Conservation (phyloP, 352 stramenopile genomes). For the Pythium aristosporum region DNA sequence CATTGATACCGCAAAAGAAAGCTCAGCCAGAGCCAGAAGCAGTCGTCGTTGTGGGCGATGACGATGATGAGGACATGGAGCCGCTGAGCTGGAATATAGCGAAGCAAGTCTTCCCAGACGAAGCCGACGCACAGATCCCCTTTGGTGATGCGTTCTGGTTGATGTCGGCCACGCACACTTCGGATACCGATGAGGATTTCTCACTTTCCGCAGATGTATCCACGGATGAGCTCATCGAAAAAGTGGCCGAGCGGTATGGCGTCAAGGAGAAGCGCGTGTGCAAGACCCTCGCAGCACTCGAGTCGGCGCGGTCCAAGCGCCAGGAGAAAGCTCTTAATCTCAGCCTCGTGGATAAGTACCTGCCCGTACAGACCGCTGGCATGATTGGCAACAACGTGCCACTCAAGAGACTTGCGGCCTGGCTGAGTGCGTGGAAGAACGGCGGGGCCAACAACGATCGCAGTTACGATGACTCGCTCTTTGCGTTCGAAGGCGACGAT, state of each 20-base stretch:
- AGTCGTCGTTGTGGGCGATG: slow-evolving; percentile 36
- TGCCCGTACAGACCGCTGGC: slow-evolving; percentile 49
- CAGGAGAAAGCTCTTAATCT: slow-evolving; percentile 52
- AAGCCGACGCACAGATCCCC: slow-evolving; percentile 42
- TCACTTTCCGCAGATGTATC: slow-evolving; percentile 22
- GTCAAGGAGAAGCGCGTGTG: slow-evolving; percentile 59
- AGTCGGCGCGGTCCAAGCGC: slow-evolving; percentile 44
- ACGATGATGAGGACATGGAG: slow-evolving; percentile 32
- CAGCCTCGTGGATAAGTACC: slow-evolving; percentile 65
- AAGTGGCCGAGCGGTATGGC: slow-evolving; percentile 47
- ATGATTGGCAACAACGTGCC: slow-evolving; percentile 70
- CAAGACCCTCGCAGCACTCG: slow-evolving; percentile 46
- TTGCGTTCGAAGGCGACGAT: slow-evolving; percentile 59
- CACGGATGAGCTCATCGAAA: slow-evolving; percentile 42
- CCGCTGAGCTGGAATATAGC: too few species aligned
- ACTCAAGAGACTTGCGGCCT: slow-evolving; percentile 63
- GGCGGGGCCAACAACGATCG: slow-evolving; percentile 37
- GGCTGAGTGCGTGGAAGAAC: slow-evolving; percentile 75
- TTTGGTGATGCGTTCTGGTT: slow-evolving; percentile 68
- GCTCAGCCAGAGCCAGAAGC: not conserved
- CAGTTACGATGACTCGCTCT: slow-evolving; percentile 60
- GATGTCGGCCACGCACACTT: slow-evolving; percentile 24
- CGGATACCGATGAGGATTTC: slow-evolving; percentile 3
- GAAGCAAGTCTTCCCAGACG: slow-evolving; percentile 15
- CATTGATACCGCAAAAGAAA: not conserved